A percentile compares a stretch with the other conserved stretches of the same genome.
These are phyloP conservation scores for Vaccinium darrowii DNA, from an alignment of 148 eudicot genomes.

Conservation along the genomic window DNA sequence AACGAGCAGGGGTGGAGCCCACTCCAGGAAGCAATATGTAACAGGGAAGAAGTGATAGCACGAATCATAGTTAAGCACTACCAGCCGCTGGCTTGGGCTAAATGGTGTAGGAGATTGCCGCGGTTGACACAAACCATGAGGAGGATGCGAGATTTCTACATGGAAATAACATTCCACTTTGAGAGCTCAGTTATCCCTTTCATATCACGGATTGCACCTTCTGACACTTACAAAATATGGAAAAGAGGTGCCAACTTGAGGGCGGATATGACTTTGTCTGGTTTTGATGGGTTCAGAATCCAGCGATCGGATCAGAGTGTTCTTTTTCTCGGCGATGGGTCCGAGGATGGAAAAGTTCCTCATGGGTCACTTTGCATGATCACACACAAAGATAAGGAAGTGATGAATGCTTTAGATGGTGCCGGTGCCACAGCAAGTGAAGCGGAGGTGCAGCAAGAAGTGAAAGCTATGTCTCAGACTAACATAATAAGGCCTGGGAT, in stretches of 20 bases:
- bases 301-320: slow-evolving; percentile 89
- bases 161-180: slow-evolving; percentile 91
- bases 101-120: slow-evolving; percentile 92
- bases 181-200: slow-evolving; percentile 97
- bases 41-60: slow-evolving; percentile 69
- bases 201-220: slow-evolving; percentile 82
- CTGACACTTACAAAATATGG: slow-evolving; percentile 96
- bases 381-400: slow-evolving; percentile 78
- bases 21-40: slow-evolving; percentile 85
- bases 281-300: slow-evolving; percentile 85
- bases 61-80: slow-evolving; percentile 74
- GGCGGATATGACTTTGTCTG: slow-evolving; percentile 96
- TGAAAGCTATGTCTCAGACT: slow-evolving; percentile 79
- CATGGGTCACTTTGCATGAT: slow-evolving; percentile 75
- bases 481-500: slow-evolving; percentile 87
- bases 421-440: slow-evolving; percentile 74
- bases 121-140: slow-evolving; percentile 65
- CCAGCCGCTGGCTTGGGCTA: slow-evolving; percentile 94
- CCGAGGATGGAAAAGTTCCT: slow-evolving; percentile 76
- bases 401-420: slow-evolving; percentile 82
- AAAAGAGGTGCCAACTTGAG: slow-evolving; percentile 87
- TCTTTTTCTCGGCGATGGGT: slow-evolving; percentile 88
- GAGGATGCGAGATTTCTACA: slow-evolving; percentile 87
- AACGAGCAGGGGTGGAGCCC: slow-evolving; percentile 96
- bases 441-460: slow-evolving; percentile 72